Base-by-base conservation (phyloP, 306 rosid genomes). In the Fragaria nilgerrensis region DNA sequence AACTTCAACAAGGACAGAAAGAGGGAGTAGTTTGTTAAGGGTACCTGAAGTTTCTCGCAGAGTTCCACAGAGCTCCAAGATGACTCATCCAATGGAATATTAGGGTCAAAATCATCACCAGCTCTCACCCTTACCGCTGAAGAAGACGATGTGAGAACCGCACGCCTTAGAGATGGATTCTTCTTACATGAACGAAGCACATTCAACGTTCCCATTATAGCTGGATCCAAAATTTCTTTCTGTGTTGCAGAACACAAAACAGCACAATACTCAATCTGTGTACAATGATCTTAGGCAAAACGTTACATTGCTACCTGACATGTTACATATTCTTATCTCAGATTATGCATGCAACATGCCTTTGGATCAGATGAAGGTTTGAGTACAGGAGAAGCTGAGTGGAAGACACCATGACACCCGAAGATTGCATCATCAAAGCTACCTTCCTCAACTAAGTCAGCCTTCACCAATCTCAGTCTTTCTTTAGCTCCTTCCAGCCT, bases 361-460 rank as follows among this genome's bases (percentile, higher is more conserved):
- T 92, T 87, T 19, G 98, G 93, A 85, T 92, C 87, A 41, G 93
- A 76, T 5, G 87, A 73, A 78, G 77, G 79, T 52, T 59, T 89
- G 34, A 89, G 78, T 4, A 92, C 98, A 17, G 98, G 98, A 45
- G 97, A 95, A 78, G 97, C 97, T 0, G 93, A 86, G 78, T 95
- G 97, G 83, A 95, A 95, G 48, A 95, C 93, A 32, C 97, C 96
- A 73, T 85, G 82, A 74, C 98, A 92, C 70, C 93, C 98, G 58
- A 79, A 79, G 74, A 95, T 86, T 0, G 96, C 97, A 5, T 86
- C 80, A 77, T 92, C 98, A 32, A 95, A 95, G 84, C 97, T 92
- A 6, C 87, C 82, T 82, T 90, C 88, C 73, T 85, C 89, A 92
- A 86, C 85, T 52, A 92, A 82, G 81, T 92, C 90, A 44, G 96